Base-by-base conservation (phyloP, 148 eudicot species). In the Chenopodium formosanum region DNA sequence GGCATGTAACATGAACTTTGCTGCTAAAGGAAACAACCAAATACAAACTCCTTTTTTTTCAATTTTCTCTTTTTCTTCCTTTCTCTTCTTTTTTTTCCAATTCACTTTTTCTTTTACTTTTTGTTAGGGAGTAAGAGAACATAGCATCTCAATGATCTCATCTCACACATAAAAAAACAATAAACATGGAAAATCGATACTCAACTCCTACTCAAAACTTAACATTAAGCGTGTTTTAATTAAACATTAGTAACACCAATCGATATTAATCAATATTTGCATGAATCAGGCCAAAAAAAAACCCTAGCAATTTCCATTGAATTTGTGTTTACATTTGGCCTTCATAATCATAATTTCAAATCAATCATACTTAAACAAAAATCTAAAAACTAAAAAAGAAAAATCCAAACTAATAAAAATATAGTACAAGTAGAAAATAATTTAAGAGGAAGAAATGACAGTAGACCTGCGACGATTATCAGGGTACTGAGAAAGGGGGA, bases 401-500 rank as follows among this genome's bases (percentile, higher is more conserved):
- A 37, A 34, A 29, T 52, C 1, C 16, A 10, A 44, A 3, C 73
- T 56, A 47, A 56, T 3, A 0, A 7, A 29, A 10, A 67, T n/a
- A 31, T 22, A 29, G 34, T 67, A 73, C 40, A 63, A 4, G 34
- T 67, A 73, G 25, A 63, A 4, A 7, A 40, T 6, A 2, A 20
- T 9, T 11, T 31, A 25, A 16, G 86, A 65, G 10, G 83, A 81
- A 58, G 78, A 58, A 10, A 82, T 7, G 7, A 78, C 73, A 31
- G 76, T 29, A 29, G 87, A 70, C 3, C 82, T 81, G 76, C 97
- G 90, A 83, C 97, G 90, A 20, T 94, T 94, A 81, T 90, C 94
- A 25, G 93, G 76, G 83, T 90, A 93, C 74, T 87, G 94, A 29
- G 98, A 91, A 9, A 93, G 90, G 58, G 97, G 98, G 64, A 94